A percentile compares a stretch with the other conserved stretches of the same genome.
Conservation (phyloP, 2,329 filamentous ascomycete genomes). For the Fonsecaea pedrosoi region DNA sequence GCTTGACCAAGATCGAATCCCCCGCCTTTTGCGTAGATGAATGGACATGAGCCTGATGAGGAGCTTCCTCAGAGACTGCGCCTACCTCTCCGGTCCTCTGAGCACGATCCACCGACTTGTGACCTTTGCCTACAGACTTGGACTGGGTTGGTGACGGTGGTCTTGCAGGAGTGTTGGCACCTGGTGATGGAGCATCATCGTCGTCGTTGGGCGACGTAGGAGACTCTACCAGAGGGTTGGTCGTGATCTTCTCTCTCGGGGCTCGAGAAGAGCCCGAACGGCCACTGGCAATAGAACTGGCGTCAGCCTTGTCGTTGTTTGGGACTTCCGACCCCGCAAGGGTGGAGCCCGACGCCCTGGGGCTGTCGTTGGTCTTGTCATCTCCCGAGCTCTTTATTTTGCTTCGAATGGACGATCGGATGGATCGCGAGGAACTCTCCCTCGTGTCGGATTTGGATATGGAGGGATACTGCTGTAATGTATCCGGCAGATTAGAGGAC, state of each 20-base stretch:
- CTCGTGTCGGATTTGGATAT: slow-evolving; percentile 92
- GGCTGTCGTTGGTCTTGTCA: slow-evolving; percentile 68
- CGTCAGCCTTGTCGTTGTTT: slow-evolving; percentile 71
- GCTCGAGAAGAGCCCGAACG: slow-evolving; percentile 44
- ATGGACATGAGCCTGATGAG: slow-evolving; percentile 67
- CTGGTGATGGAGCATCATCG: slow-evolving; percentile 54
- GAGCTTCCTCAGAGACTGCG: slow-evolving; percentile 88
- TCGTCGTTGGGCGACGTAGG: slow-evolving; percentile 44
- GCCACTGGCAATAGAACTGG: slow-evolving; percentile 71
- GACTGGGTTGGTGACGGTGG: slow-evolving; percentile 90
- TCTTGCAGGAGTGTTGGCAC: slow-evolving; percentile 60
- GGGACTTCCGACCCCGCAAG: slow-evolving; percentile 66
- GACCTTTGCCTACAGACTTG: slow-evolving; percentile 72
- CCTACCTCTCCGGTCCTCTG: slow-evolving; percentile 91
- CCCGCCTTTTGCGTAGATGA: slow-evolving; percentile 72
- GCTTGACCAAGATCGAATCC: slow-evolving; percentile 87
- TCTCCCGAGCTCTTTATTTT: slow-evolving; percentile 75
- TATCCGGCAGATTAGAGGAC: slow-evolving; percentile 54
- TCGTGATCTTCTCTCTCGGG: slow-evolving; percentile 39
- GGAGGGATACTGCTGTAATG: slow-evolving; percentile 84
- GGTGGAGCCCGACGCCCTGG: slow-evolving; percentile 72
- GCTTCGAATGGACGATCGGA: slow-evolving; percentile 79
- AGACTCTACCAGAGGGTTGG: slow-evolving; percentile 41
- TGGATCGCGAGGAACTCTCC: slow-evolving; percentile 79
- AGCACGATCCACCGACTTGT: slow-evolving; percentile 79